Base-by-base conservation (phyloP, 2,329 filamentous ascomycete genomes). In the Stachybotrys elegans region DNA sequence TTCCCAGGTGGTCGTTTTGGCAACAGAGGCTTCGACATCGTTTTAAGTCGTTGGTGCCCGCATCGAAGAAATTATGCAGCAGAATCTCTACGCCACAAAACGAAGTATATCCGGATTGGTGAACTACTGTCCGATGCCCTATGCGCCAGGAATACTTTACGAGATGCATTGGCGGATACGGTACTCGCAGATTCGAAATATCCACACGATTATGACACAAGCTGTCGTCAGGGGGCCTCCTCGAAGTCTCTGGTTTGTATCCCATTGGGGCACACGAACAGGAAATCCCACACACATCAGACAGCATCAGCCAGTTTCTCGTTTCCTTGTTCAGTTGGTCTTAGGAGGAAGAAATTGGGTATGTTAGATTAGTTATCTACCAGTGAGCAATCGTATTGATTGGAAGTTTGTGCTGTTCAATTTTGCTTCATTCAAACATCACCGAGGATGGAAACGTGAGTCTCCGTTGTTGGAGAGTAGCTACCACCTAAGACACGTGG, bases 291-390 rank as follows among this genome's bases (percentile, higher is more conserved):
- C 19, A 38, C 16, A 8, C 35, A 38, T 19, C 35, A 38, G 35
- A n/a, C 35, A 38, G 35, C 19, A 38, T 38, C 35, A 8, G 35
- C 22, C 35, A n/a, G 35, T 38, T 38, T 38, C 35, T 38, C 35
- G 35, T 38, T 38, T 22, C 35, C 35, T 38, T 38, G 19, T 38
- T 38, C 35, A 38, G 35, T 38, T 38, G 35, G 35, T 38, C 14
- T 38, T 38, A 22, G 35, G 19, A 38, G 35, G 35, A 38, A 38
- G 35, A 38, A n/a, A 8, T 38, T 38, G 35, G n/a, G 35, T 38
- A 20, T n/a, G 16, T 22, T 38, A 9, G 14, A 12, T 38, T 38
- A 22, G 22, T 38, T 38, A 8, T 38, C 12, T 38, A 19, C 35
- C n/a, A 38, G 20, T 6, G 35, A 38, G 19, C 35, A 38, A 38